Base-by-base conservation (phyloP, 73 alveolate species). In the Paraurostyla sp. region DNA sequence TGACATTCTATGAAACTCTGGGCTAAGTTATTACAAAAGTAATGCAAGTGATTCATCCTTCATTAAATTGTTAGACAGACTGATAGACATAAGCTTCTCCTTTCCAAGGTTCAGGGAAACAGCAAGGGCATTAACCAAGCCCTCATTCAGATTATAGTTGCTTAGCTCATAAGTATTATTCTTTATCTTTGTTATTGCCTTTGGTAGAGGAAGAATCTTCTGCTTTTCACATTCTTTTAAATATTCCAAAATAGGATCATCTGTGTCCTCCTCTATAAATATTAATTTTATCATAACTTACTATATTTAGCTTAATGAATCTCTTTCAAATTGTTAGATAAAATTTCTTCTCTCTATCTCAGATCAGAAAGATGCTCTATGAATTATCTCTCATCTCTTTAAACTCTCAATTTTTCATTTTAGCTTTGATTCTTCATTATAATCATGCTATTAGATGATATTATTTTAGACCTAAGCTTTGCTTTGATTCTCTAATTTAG, bases 161-260 rank as follows among this genome's bases (percentile, higher is more conserved):
- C 1, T 16, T 33, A 65, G 82, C 13, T 22, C 41, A 58, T 65
- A 65, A 6, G 82, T 3, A 9, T 65, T 9, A 23, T 65, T 58
- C 25, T 65, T 65, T 2, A 65, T 4, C 13, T 32, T 18, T 1
- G 82, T 65, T 11, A 65, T 35, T 7, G 41, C 40, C 23, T 65
- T 65, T 13, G 82, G 82, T 35, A 65, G 7, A 18, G 82, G 82
- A 0, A 65, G 6, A 4, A 33, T 58, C 35, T 65, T 65, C 41
- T 65, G 6, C 23, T 65, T 32, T 1, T 22, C 9, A 36, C 82
- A 65, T 9, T 1, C 36, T 65, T 40, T 65, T 15, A 65, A 22
- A 40, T 11, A 65, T 65, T 65, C 82, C 9, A 35, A 1, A 18
- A 65, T 23, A 9, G 9, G 25, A 38, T 38, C 42, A 7, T 65